A percentile compares a stretch with the other conserved stretches of the same genome.
These are phyloP conservation scores for Candida boidinii DNA, from an alignment of 805 yeast species.

Conservation along the genomic window DNA sequence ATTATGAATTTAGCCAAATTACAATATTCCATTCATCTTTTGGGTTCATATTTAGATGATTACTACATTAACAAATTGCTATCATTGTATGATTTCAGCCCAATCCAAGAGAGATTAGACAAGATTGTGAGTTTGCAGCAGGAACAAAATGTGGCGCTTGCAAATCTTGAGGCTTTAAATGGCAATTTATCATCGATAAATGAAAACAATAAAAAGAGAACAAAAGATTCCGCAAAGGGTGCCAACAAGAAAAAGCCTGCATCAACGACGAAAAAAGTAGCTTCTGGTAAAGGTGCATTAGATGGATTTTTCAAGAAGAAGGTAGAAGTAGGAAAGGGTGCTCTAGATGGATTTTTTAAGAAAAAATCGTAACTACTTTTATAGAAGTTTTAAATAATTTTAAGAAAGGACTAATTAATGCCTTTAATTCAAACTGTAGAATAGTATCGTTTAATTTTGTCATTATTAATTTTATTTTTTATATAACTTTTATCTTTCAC, in stretches of 20 bases:
- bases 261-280: constrained; percentile 30
- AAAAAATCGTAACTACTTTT: constrained; percentile 22
- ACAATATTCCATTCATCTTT: constrained; percentile 35
- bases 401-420: too few relatives aligned
- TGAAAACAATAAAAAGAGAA: constrained; percentile 11
- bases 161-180: constrained; percentile 24
- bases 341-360: constrained; percentile 60
- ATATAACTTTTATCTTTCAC: too few relatives aligned
- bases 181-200: constrained; percentile 10
- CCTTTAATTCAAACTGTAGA: too few relatives aligned
- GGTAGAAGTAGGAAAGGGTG: constrained; percentile 46
- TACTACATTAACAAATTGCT: constrained; percentile 19
- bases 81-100: constrained; percentile 12
- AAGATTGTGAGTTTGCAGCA: constrained; percentile 12
- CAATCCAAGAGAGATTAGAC: constrained; percentile 11
- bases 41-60: constrained; percentile 34
- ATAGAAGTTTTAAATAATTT: too few relatives aligned
- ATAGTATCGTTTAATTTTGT: too few relatives aligned
- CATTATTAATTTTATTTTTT: too few relatives aligned
- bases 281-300: constrained; percentile 57
- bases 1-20: constrained; percentile 28
- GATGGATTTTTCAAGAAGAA: constrained; percentile 54
- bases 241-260: constrained; percentile 18
- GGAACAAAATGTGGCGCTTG: constrained; percentile 18
- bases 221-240: constrained; percentile 14